phyloP scores from a whole-genome alignment of 2,329 filamentous ascomycete species.

The Massarina eburnea region DNA sequence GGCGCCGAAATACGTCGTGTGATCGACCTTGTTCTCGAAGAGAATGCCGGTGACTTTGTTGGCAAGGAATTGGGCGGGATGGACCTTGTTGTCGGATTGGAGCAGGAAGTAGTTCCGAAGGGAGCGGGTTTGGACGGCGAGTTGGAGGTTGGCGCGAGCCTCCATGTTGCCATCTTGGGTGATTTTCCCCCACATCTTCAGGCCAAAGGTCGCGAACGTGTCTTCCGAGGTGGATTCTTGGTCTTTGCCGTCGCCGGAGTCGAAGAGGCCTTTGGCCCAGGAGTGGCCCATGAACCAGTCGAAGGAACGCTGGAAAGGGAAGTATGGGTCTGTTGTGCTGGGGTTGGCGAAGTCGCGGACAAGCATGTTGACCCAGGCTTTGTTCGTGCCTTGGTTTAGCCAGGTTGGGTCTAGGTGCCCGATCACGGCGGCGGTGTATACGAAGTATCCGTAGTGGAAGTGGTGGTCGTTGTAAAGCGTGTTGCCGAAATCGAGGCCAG shows the following conservation, averaged over 20 bases:
- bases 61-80: constrained; percentile 75
- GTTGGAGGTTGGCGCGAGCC: constrained; percentile 77
- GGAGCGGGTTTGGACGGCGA: constrained; percentile 73
- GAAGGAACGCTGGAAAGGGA: constrained; percentile 73
- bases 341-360: constrained; percentile 85
- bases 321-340: constrained; percentile 65
- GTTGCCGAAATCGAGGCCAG: constrained; percentile 85
- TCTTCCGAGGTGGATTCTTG: constrained; percentile 94
- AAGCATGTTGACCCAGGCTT: constrained; percentile 78
- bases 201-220: constrained; percentile 79
- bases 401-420: constrained; percentile 77
- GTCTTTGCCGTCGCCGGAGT: constrained; percentile 76
- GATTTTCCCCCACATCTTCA: constrained; percentile 92
- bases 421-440: constrained; percentile 84
- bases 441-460: constrained; percentile 80
- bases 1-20: constrained; percentile 82
- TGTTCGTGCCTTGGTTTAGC: constrained; percentile 65
- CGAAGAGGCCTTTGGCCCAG: constrained; percentile 84
- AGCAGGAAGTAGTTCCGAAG: constrained; percentile 85
- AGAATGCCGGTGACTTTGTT: constrained; percentile 77
- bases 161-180: constrained; percentile 77
- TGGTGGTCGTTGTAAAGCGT: constrained; percentile 75
- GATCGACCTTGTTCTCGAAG: constrained; percentile 96
- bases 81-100: constrained; percentile 66
- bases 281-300: constrained; percentile 94